phyloP scores from a whole-genome alignment of 257 asterid genomes.

The Ocimum tenuiflorum region DNA sequence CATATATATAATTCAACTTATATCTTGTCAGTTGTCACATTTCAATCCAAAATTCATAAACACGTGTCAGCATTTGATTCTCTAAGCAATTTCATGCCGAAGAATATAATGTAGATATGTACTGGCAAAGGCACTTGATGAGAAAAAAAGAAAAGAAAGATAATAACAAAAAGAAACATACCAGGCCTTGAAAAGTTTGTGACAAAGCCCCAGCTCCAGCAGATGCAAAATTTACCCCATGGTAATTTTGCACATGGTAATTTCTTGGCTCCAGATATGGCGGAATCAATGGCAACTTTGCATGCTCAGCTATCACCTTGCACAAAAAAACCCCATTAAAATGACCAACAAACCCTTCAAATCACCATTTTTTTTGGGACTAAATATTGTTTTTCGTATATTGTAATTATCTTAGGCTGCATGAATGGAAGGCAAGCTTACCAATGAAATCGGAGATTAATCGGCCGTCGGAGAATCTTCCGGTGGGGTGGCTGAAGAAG shows the following conservation, averaged over 20 bases:
- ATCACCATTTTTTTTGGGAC: no score
- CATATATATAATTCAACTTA: background rate
- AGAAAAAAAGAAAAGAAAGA: background rate
- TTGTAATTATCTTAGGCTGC: no score
- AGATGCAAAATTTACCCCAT: constrained; percentile 64
- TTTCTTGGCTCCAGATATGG: constrained; percentile 39
- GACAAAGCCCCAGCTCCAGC: constrained; percentile 62
- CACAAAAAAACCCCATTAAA: background rate
- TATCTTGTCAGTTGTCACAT: constrained; percentile 10
- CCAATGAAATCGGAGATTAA: constrained; percentile 61
- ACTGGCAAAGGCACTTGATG: no score
- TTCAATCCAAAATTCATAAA: background rate
- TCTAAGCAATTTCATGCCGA: background rate
- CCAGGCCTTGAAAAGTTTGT: constrained; percentile 50
- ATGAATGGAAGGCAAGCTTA: constrained; percentile 2
- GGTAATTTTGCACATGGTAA: background rate
- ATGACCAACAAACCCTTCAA: no score
- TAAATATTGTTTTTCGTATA: no score
- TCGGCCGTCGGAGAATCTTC: constrained; percentile 76
- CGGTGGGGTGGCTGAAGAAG: constrained; percentile 50
- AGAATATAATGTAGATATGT: no score
- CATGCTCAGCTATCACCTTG: constrained; percentile 43
- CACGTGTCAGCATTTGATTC: constrained; percentile 6
- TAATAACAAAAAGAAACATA: background rate
- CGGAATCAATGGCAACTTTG: constrained; percentile 37